Evolutionary conservation across 257 asterid species (phyloP).

Genomic region (Solanum stenotomum): DNA sequence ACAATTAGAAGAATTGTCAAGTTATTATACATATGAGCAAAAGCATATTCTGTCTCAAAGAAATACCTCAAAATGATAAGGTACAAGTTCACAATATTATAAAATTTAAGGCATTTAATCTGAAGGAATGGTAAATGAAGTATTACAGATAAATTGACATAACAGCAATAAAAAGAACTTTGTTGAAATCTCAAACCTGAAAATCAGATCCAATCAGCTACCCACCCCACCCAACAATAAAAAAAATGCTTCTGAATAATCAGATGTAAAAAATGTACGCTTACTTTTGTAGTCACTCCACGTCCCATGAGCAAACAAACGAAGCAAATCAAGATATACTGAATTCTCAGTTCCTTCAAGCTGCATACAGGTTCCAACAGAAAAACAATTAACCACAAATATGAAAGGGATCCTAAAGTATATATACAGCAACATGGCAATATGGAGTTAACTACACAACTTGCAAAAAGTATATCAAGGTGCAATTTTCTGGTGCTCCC

Average conservation of each 20-base stretch:
- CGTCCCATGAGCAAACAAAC: constrained; percentile 78
- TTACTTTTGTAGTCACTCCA: constrained; percentile 94
- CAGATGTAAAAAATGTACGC: constrained; percentile 8
- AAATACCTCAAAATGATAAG: neutral
- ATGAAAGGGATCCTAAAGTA: neutral
- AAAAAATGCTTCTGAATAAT: neutral
- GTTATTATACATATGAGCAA: neutral
- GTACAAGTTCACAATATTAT: neutral
- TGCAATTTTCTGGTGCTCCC: neutral
- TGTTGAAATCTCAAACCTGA: neutral
- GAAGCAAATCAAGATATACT: constrained; percentile 63
- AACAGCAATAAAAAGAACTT: neutral
- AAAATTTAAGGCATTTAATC: neutral
- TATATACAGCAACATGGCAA: neutral
- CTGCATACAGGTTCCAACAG: constrained; percentile 32
- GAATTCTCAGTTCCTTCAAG: constrained; percentile 77
- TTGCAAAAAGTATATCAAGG: neutral
- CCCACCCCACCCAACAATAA: neutral
- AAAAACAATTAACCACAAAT: neutral
- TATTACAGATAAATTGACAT: neutral
- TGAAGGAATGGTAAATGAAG: neutral
- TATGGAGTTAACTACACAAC: neutral
- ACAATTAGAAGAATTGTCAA: neutral
- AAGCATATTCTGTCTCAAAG: neutral
- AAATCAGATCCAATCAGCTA: neutral